A percentile compares a stretch with the other conserved stretches of the same genome.
Evolutionary conservation across 371 early-diverging fungal species (phyloP).

Genomic region (Mucor mucedo): DNA sequence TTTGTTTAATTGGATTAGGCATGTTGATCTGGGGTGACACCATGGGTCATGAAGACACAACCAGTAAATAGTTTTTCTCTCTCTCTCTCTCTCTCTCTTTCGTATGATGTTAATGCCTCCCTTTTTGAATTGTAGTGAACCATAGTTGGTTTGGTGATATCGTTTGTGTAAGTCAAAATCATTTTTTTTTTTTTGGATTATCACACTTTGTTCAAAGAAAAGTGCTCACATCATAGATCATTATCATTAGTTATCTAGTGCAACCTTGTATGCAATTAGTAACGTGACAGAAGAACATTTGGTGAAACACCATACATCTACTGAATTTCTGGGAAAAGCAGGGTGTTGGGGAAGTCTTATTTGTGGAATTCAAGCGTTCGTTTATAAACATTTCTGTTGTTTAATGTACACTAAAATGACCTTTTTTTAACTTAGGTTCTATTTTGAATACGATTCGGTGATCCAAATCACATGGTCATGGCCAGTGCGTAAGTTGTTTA

Average conservation of each 20-base stretch:
- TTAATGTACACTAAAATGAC: not conserved
- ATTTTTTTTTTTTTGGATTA: not conserved
- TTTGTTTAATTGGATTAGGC: slow-evolving; percentile 41
- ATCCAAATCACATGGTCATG: slow-evolving; percentile 33
- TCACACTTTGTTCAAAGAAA: not conserved
- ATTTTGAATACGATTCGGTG: slow-evolving; percentile 38
- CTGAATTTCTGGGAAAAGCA: slow-evolving; percentile 38
- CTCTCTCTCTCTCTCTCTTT: not conserved
- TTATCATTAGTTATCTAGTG: slow-evolving; percentile 38
- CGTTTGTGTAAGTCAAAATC: slow-evolving; percentile 38
- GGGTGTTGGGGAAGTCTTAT: slow-evolving; percentile 41
- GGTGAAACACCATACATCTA: slow-evolving; percentile 36
- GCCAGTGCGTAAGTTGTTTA: slow-evolving; percentile 28
- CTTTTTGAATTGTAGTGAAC: slow-evolving; percentile 23
- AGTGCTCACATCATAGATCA: too few species aligned
- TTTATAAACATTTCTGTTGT: not conserved
- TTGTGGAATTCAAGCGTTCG: slow-evolving; percentile 48
- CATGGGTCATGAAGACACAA: slow-evolving; percentile 14
- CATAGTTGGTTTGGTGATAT: slow-evolving; percentile 56
- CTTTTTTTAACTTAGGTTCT: slow-evolving; percentile 20
- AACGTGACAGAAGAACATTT: slow-evolving; percentile 54
- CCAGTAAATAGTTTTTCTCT: slow-evolving; percentile 18
- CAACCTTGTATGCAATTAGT: slow-evolving; percentile 48
- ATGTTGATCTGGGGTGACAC: slow-evolving; percentile 46
- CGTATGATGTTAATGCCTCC: not conserved